phyloP scores from a whole-genome alignment of 2,329 filamentous ascomycete species.

The Neopestalotiopsis rosae region DNA sequence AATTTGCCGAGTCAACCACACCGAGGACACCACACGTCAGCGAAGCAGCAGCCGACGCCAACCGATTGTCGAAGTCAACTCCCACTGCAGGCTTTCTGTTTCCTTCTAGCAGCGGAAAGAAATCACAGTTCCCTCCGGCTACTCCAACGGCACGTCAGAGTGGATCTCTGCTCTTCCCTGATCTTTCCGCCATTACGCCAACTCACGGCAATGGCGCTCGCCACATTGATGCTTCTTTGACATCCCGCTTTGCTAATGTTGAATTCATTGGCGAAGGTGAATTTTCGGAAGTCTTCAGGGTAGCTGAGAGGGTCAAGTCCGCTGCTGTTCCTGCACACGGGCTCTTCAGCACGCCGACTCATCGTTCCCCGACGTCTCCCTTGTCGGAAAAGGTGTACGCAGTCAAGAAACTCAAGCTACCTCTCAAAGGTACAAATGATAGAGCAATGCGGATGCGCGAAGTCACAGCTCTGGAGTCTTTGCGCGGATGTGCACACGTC shows the following conservation, averaged over 20 bases:
- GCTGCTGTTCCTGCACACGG: constrained; percentile 46
- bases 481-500: constrained; percentile 83
- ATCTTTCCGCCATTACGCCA: constrained; percentile 69
- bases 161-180: constrained; percentile 60
- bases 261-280: constrained; percentile 85
- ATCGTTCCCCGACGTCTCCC: constrained; percentile 57
- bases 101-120: constrained; percentile 38
- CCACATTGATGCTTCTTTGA: constrained; percentile 77
- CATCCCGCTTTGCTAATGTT: constrained; percentile 79
- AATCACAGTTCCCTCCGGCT: constrained; percentile 67
- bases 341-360: constrained; percentile 52
- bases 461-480: constrained; percentile 76
- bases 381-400: constrained; percentile 74
- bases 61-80: constrained; percentile 81
- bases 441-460: constrained; percentile 85
- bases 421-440: constrained; percentile 79
- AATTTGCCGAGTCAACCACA: constrained; percentile 54
- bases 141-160: constrained; percentile 77
- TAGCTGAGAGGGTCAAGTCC: constrained; percentile 53
- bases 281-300: constrained; percentile 91
- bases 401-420: constrained; percentile 89
- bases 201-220: constrained; percentile 72
- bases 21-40: constrained; percentile 82
- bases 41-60: constrained; percentile 79
- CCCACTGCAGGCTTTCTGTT: constrained; percentile 45